phyloP scores from a whole-genome alignment of 352 stramenopile genomes.

The Globisporangium paroecandrum region DNA sequence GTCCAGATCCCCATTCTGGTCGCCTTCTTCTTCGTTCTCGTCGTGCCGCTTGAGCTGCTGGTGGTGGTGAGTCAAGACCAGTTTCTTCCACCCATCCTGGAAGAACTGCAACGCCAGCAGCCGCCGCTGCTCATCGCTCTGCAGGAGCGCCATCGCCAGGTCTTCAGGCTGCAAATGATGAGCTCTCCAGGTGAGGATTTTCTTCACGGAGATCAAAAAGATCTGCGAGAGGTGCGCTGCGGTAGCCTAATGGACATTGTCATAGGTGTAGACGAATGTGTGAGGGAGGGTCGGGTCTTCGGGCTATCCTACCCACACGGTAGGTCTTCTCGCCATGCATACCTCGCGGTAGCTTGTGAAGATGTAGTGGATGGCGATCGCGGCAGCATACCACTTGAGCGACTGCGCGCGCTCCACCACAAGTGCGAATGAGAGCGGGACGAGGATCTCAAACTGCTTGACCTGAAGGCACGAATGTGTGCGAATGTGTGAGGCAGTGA shows the following conservation, averaged over 20 bases:
- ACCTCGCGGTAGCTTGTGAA: slow-evolving; percentile 31
- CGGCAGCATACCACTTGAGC: slow-evolving; percentile 61
- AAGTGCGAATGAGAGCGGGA: slow-evolving; percentile 55
- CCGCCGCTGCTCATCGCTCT: slow-evolving; percentile 31
- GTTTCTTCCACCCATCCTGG: slow-evolving; percentile 41
- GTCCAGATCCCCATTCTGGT: background rate
- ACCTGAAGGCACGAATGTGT: slow-evolving; percentile 8
- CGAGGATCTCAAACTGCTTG: slow-evolving; percentile 36
- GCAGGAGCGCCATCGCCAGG: slow-evolving; percentile 34
- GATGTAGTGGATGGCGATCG: slow-evolving; percentile 47
- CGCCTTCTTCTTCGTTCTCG: background rate
- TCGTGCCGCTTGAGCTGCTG: slow-evolving; percentile 1
- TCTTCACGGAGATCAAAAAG: slow-evolving; percentile 14
- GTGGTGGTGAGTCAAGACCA: slow-evolving; percentile 11
- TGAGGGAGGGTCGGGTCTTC: too few relatives aligned
- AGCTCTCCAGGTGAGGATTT: background rate
- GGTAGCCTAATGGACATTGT: background rate
- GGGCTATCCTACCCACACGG: too few relatives aligned
- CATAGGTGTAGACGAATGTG: too few relatives aligned
- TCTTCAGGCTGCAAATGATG: slow-evolving; percentile 9
- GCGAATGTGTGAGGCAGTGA: background rate
- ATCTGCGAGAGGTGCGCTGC: slow-evolving; percentile 21
- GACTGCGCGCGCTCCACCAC: slow-evolving; percentile 45
- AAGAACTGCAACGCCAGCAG: slow-evolving; percentile 47
- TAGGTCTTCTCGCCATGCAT: background rate